Evolutionary conservation across 1,284 basidiomycete genomes (phyloP), one percentile per base, ranked within the genome.

Genomic region (Inonotus obliquus): DNA sequence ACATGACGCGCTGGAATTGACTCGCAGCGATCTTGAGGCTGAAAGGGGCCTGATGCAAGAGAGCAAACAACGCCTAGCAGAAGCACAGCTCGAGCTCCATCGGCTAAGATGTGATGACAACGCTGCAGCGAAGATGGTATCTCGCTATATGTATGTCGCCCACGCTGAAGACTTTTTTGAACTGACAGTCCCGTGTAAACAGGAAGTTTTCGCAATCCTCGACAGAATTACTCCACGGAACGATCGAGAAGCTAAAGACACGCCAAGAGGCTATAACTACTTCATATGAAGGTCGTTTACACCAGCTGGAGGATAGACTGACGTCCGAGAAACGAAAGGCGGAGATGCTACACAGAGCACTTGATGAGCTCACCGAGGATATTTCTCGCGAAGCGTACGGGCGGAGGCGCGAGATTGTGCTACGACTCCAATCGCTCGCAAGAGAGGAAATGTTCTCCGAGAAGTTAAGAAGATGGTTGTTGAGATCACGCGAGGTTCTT

Each of bases 141-240:
- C 92, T 59, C 82, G 91, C 53, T 95, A 95, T 72, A 95, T 94
- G 92, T 91, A 68, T 60, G 82, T 75, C 44, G 1, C 54, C 29
- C n/a, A 48, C 45, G 21, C 5, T 60, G 9, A 32, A 9, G 32
- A 4, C 9, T 9, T 9, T 32, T 32, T 9, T 56, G 53, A 9
- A 9, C 32, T 32, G 32, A 32, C 9, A 32, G n/a, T 23, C 29
- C 58, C 10, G 39, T 9, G 32, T 32, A 27, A 7, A 5, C 65
- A 91, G 90, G 90, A 90, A 87, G 67, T 95, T 94, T 73, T 92
- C 92, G 1, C 92, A 95, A 72, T 80, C 85, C 19, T 86, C 89
- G 7, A 89, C 87, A 13, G 81, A 90, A 59, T 74, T 81, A 1
- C 80, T 94, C 1, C 89, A 92, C 68, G 71, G 76, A 4, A 82